A percentile compares a stretch with the other conserved stretches of the same genome.
Evolutionary conservation across 2,329 filamentous ascomycete genomes (phyloP).

Genomic region (Fusarium sp.): DNA sequence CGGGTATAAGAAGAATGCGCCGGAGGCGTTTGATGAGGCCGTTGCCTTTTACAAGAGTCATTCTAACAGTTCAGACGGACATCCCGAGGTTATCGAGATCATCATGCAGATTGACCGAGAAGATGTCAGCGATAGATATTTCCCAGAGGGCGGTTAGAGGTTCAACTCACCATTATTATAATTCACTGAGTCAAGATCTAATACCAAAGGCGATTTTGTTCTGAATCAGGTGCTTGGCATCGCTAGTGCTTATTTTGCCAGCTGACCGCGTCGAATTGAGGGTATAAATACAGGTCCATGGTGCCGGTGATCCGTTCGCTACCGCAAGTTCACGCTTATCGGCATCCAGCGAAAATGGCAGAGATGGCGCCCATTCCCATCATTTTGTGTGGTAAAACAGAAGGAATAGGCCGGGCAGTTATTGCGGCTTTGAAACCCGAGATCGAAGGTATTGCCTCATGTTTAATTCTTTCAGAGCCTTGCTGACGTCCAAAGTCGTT

Average conservation of each 20-base stretch:
- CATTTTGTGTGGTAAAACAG: constrained; percentile 30
- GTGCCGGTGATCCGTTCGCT: not conserved
- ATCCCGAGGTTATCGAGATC: constrained; percentile 7
- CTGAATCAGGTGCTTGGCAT: not conserved
- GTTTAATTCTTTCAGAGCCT: rapidly evolving
- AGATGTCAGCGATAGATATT: not conserved
- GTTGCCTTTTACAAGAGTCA: not conserved
- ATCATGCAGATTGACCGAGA: not conserved
- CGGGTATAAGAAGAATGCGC: constrained; percentile 27
- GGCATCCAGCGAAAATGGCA: constrained; percentile 1
- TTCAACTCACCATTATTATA: not conserved
- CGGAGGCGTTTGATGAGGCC: not conserved
- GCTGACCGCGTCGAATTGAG: not conserved
- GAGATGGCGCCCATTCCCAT: constrained; percentile 8
- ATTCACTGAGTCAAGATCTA: not conserved
- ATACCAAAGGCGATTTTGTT: not conserved
- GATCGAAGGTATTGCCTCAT: constrained; percentile 11
- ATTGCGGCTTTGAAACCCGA: constrained; percentile 24
- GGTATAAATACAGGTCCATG: not conserved
- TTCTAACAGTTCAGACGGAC: not conserved
- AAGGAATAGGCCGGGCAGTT: constrained; percentile 13
- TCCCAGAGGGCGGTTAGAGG: not conserved
- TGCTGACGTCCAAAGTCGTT: not conserved
- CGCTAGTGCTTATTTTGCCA: not conserved
- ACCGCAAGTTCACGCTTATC: not conserved